phyloP scores from a whole-genome alignment of 345 rosid genomes.

The Boechera stricta region DNA sequence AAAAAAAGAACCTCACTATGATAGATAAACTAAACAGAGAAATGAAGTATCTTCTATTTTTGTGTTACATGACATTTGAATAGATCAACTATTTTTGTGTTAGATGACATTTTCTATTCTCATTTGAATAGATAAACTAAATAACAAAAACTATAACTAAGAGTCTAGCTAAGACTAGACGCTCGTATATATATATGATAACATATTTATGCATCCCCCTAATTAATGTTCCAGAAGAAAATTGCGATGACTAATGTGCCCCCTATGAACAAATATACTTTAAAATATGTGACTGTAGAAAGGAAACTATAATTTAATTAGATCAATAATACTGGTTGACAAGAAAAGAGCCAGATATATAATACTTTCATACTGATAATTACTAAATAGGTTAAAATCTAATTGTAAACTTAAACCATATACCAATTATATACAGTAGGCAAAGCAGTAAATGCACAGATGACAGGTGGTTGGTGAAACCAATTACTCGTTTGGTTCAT shows the following conservation, averaged over 20 bases:
- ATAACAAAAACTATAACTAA: background rate
- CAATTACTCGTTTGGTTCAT: slow-evolving; percentile 30
- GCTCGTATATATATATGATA: background rate
- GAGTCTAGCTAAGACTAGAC: slow-evolving; percentile 9
- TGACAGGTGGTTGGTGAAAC: slow-evolving; percentile 40
- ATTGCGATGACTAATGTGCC: slow-evolving; percentile 24
- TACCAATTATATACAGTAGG: slow-evolving; percentile 12
- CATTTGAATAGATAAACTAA: background rate
- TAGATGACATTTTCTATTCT: no score
- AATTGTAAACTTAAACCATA: background rate
- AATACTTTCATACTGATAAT: background rate
- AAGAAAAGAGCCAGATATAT: background rate
- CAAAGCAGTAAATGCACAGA: slow-evolving; percentile 42
- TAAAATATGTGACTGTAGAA: slow-evolving; percentile 16
- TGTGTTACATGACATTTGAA: background rate
- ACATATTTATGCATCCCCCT: background rate
- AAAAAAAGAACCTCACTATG: background rate
- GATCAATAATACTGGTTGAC: background rate
- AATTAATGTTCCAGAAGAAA: slow-evolving; percentile 22
- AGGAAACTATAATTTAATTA: background rate
- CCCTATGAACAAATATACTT: slow-evolving; percentile 18
- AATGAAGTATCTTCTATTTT: background rate
- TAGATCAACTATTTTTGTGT: no score
- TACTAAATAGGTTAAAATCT: background rate
- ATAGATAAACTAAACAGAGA: slow-evolving; percentile 3